Conservation (phyloP, 1,284 basidiomycete genomes). For the Ustilago esculenta region DNA sequence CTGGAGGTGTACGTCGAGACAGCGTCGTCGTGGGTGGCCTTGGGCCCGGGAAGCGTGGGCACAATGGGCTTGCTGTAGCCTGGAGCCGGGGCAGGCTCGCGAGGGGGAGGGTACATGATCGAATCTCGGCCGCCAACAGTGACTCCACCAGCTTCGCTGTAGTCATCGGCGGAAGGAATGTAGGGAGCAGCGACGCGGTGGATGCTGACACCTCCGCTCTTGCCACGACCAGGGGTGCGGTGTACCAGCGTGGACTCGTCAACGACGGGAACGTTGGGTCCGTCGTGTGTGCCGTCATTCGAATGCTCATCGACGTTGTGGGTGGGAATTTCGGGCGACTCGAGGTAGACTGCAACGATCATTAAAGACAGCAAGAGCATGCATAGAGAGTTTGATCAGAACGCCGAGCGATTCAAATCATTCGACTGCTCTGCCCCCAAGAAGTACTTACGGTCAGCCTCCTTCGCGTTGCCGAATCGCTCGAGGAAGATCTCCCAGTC, state of each 20-base stretch:
- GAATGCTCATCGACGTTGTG: conserved; percentile 30
- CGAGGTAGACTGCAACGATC: conserved; percentile 51
- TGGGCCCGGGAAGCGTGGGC: conserved; percentile 43
- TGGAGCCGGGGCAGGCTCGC: conserved; percentile 53
- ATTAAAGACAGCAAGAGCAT: too few species aligned
- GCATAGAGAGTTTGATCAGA: too few species aligned
- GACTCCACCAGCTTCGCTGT: conserved; percentile 62
- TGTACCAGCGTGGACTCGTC: conserved; percentile 65
- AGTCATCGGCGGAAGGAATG: conserved; percentile 62
- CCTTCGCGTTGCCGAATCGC: conserved; percentile 55
- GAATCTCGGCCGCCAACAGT: conserved; percentile 64
- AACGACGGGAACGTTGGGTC: conserved; percentile 61
- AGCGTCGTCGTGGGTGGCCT: conserved; percentile 40
- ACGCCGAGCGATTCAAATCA: too few species aligned
- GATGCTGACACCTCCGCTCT: conserved; percentile 61
- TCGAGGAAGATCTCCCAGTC: conserved; percentile 66
- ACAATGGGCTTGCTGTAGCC: conserved; percentile 53
- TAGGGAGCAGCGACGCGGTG: conserved; percentile 59
- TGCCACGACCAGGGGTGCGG: conserved; percentile 63
- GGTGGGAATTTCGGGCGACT: conserved; percentile 61
- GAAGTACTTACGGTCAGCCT: conserved; percentile 62
- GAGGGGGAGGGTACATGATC: conserved; percentile 65
- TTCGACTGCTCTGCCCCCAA: too few species aligned
- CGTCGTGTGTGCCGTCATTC: conserved; percentile 32
- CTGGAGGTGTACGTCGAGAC: conserved; percentile 50